Base-by-base conservation (phyloP, 495 filamentous ascomycete species). In the Aspergillus indologenus region DNA sequence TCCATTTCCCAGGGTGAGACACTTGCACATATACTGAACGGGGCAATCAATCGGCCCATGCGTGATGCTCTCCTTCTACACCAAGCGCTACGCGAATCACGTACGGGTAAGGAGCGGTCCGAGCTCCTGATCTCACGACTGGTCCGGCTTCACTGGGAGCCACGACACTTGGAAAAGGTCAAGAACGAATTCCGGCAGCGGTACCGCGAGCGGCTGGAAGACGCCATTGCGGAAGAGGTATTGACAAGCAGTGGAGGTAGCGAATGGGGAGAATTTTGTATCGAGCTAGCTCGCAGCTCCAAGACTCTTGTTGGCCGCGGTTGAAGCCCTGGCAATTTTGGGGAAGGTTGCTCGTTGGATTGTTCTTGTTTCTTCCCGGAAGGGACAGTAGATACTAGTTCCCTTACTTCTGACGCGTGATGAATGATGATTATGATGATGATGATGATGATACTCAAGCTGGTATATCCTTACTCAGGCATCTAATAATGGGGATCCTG, bases 21-120 rank as follows among this genome's bases (percentile, higher is more conserved):
- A 19, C 85, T 98, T 21, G 90, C 93, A 14, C 94, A 98, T 74
- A 90, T 98, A 60, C 89, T 98, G 68, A 96, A 96, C 74, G 94
- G 95, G 66, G 87, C 93, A 44, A 92, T 97, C 74, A 97, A 98
- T 75, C 88, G 90, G 48, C 92, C 94, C 34, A 88, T 96, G 61
- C 92, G 94, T 53, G 94, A 98, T 70, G 90, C 93, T 5, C 83
- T 98, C 42, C 87, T 98, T n/a, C 80, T 98, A 29, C 86, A 96
- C 71, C 94, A 98, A 75, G 92, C 94, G 4, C 83, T 97, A 42
- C 83, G 82, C 11, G 81, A 85, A 62, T 78, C 79, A 0, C 79
- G 75, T 51, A 75, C 78, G n/a, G 87, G 89, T 63, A 78, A 79
- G 31, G 81, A 90, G 53, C 84, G 91, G 31, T 84, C 85, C n/a